Base-by-base conservation (phyloP, 495 filamentous ascomycete genomes). In the Penicillium ochrochloron region DNA sequence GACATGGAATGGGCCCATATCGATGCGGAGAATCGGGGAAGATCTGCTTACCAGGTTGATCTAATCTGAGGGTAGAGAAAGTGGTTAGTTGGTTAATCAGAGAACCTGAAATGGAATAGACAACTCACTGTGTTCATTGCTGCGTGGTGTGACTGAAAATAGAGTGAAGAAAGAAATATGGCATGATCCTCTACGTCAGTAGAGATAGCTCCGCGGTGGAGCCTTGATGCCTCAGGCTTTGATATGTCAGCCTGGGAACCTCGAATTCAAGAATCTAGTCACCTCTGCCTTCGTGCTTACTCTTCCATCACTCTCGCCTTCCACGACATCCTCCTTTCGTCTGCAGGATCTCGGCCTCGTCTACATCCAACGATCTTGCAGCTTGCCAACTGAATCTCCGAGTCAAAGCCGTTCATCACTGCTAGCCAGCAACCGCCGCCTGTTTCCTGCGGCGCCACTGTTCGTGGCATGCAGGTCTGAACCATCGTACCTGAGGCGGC, bases 41-140 rank as follows among this genome's bases (percentile, higher is more conserved):
- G 59, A 5, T 60, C 14, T 52, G 68, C 79, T 76, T 68, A 85
- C 83, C 82, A 85, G 62, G 82, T 85, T 57, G 83, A 85, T 75
- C 75, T 70, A 55, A 85, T 83, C 83, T 85, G 71, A 23, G n/a
- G 11, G 23, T 6, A 48, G 2, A 44, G 1, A 37, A 42, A 37
- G 46, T 2, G 39, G 42, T 64, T 60, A 69, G 59, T 27, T 39
- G 37, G 23, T 15, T 11, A 52, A 48, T 17, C 35, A 0, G 52
- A n/a, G 1, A 3, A 14, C 3, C 25, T 23, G 8, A 42, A 7
- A 42, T 35, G n/a, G 12, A 27, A 0, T 23, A 15, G 8, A 35
- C 34, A 4, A 56, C 73, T 61, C 74, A 83, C 82, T 53, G 82
- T 83, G 66, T 84, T 85, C 82, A 84, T 83, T 59, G 21, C 68